Percentiles rank a stretch among this genome's conserved stretches.
Evolutionary conservation across 192 early-diverging fungal genomes (phyloP).

Genomic region (Lunasporangiospora selenospora): DNA sequence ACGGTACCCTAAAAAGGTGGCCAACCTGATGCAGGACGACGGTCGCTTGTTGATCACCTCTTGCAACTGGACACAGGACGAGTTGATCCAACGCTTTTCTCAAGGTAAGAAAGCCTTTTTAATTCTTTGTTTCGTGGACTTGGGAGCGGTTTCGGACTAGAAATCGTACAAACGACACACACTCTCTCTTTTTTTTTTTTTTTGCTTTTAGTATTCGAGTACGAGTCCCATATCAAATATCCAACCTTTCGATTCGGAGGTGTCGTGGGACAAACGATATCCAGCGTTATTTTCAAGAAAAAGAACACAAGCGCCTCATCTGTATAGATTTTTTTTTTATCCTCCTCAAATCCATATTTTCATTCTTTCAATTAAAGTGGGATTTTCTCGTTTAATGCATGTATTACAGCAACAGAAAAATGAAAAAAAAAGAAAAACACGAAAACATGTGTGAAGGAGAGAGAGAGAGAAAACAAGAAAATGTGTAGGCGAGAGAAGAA

Average conservation of each 20-base stretch:
- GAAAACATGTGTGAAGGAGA: too few relatives aligned
- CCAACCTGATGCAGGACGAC: constrained; percentile 65
- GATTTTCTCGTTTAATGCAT: too few relatives aligned
- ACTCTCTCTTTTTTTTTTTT: background rate
- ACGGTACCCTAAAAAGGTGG: constrained; percentile 62
- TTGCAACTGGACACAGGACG: constrained; percentile 94
- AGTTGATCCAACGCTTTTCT: constrained; percentile 72
- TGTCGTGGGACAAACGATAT: constrained; percentile 85
- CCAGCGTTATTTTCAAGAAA: constrained; percentile 80
- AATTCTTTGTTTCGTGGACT: constrained; percentile 2
- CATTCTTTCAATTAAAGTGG: too few relatives aligned
- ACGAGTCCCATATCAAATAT: constrained; percentile 78
- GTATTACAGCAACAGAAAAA: too few relatives aligned
- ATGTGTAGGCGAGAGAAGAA: too few relatives aligned
- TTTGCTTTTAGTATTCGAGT: constrained; percentile 57
- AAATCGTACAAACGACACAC: background rate
- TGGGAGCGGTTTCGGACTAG: background rate
- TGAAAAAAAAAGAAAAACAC: too few relatives aligned
- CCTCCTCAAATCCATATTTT: too few relatives aligned
- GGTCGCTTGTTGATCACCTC: constrained; percentile 87
- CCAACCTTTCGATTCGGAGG: constrained; percentile 91
- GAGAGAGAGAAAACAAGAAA: too few relatives aligned
- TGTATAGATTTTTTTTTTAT: too few relatives aligned
- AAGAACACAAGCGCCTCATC: too few relatives aligned
- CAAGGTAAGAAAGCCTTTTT: constrained; percentile 48